Percentiles rank a stretch among this genome's conserved stretches.
These are phyloP conservation scores for Colletotrichum orbiculare DNA, from an alignment of 2,329 filamentous ascomycete species.

Conservation along the genomic window DNA sequence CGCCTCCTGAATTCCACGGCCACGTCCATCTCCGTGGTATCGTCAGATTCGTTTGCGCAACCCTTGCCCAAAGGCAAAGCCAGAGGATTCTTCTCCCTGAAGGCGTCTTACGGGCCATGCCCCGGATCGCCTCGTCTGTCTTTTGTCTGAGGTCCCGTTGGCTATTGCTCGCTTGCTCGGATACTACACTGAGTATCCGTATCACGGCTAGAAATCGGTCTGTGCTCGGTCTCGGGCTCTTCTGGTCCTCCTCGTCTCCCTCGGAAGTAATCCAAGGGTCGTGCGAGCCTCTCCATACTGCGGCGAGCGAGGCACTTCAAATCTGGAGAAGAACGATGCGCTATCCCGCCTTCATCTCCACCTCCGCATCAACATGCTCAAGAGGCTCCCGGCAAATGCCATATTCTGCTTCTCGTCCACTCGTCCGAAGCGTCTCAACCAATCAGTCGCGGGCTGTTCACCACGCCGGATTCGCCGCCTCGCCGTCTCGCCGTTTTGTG, in stretches of 20 bases:
- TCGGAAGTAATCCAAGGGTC: no score
- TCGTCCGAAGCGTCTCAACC: constrained; percentile 7
- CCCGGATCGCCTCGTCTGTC: constrained; percentile 20
- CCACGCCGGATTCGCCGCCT: constrained; percentile 30
- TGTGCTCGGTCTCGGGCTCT: no score
- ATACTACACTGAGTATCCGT: no score
- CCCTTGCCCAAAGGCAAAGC: background rate
- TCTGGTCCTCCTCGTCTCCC: no score
- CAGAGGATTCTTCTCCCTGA: constrained; percentile 7
- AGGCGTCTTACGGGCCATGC: constrained; percentile 8
- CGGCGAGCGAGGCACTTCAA: no score
- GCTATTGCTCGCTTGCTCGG: constrained; percentile 16
- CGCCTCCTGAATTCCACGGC: background rate
- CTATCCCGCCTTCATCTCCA: no score
- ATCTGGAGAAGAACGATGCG: no score
- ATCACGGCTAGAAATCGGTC: no score
- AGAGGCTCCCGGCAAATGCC: constrained; percentile 14
- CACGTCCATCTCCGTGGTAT: no score
- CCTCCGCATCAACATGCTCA: no score
- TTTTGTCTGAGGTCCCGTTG: constrained; percentile 5
- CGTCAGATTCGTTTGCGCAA: no score
- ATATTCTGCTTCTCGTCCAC: background rate
- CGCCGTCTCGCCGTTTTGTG: constrained; percentile 17
- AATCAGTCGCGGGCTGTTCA: constrained; percentile 1
- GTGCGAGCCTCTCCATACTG: no score